Conservation (phyloP, 306 rosid species). For the Elaeagnus macrophylla region DNA sequence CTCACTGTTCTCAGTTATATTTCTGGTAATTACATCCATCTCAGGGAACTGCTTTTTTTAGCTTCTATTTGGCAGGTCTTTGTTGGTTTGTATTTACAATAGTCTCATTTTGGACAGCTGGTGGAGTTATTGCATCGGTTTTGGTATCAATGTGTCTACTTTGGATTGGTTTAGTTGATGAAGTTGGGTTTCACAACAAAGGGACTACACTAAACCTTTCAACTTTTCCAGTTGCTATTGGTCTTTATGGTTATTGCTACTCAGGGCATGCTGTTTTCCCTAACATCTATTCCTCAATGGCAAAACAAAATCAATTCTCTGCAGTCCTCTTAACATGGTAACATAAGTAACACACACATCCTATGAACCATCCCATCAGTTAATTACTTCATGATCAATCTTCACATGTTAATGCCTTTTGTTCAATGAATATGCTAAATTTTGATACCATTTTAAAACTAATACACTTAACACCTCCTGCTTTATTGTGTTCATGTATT, state of each 20-base stretch:
- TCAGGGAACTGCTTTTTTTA: background rate
- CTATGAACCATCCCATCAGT: background rate
- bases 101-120: constrained; percentile 37
- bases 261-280: constrained; percentile 98
- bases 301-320: constrained; percentile 61
- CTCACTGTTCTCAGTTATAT: constrained; percentile 84
- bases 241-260: constrained; percentile 95
- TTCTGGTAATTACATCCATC: constrained; percentile 46
- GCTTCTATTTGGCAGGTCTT: too few relatives aligned
- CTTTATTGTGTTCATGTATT: background rate
- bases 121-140: constrained; percentile 85
- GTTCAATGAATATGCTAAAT: background rate
- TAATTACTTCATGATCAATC: background rate
- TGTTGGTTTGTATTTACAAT: background rate
- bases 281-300: constrained; percentile 88
- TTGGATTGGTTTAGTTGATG: constrained; percentile 67
- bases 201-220: constrained; percentile 70
- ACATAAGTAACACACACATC: constrained; percentile 1
- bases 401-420: background rate
- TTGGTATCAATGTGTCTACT: constrained; percentile 65
- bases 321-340: constrained; percentile 75
- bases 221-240: constrained; percentile 83
- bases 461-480: too few relatives aligned
- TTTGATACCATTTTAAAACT: too few relatives aligned
- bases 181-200: constrained; percentile 54